Percentiles rank a stretch among this genome's conserved stretches.
Conservation (phyloP, 306 rosid species). For the Sicyos edulis region DNA sequence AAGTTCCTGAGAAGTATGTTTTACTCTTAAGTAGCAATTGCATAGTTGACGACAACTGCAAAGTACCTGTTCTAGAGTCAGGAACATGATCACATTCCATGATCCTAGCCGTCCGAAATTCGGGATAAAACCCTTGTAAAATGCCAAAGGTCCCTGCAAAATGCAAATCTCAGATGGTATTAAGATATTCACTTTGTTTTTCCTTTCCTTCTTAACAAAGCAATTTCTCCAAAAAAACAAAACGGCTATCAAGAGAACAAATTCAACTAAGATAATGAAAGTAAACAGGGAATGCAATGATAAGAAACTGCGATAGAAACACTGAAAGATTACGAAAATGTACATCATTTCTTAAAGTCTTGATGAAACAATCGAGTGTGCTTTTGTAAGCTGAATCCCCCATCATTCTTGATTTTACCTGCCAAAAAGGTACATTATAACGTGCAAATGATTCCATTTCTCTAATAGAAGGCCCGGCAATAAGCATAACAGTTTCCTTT, state of each 20-base stretch:
- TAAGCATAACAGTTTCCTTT: background rate
- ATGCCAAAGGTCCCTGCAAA: slow-evolving; percentile 90
- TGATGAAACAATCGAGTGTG: slow-evolving; percentile 82
- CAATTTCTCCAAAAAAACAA: background rate
- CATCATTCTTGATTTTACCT: slow-evolving; percentile 99
- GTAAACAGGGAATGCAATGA: background rate
- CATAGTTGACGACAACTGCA: background rate
- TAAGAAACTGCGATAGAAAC: background rate
- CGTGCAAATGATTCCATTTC: background rate
- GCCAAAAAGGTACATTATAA: slow-evolving; percentile 27
- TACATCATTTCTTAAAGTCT: slow-evolving; percentile 89
- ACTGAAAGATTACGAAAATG: slow-evolving; percentile 18
- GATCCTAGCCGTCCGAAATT: slow-evolving; percentile 94
- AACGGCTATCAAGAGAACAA: background rate
- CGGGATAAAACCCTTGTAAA: slow-evolving; percentile 90
- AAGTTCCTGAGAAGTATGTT: background rate
- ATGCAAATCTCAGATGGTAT: background rate
- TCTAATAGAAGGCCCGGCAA: background rate
- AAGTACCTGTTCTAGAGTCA: slow-evolving; percentile 88
- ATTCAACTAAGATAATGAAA: background rate
- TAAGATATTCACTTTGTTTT: background rate
- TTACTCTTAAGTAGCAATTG: background rate
- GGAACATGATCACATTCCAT: slow-evolving; percentile 97
- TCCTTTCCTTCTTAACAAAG: background rate
- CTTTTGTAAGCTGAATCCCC: slow-evolving; percentile 83